Conservation (phyloP, 2,329 filamentous ascomycete genomes). For the Biscogniauxia sp. region DNA sequence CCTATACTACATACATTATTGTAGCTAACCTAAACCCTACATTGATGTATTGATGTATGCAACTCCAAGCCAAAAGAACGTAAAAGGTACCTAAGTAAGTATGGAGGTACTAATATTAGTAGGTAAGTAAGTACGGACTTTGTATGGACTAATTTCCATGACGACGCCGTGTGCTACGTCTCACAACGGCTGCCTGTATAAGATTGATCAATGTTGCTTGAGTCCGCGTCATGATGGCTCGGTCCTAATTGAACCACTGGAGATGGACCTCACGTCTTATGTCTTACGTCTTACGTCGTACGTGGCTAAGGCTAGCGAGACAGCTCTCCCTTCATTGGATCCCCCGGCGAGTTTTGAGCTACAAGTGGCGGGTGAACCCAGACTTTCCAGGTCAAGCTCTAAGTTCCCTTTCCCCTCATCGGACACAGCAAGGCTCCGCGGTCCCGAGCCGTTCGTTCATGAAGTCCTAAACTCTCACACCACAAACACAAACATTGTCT, state of each 20-base stretch:
- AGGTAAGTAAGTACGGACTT: no score
- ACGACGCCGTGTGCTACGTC: not conserved
- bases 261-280: no score
- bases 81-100: no score
- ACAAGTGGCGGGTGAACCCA: no score
- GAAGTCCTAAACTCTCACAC: no score
- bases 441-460: not conserved
- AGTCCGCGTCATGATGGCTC: conserved; percentile 20
- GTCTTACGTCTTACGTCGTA: conserved; percentile 13
- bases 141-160: not conserved
- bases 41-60: no score
- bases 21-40: no score
- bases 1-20: no score
- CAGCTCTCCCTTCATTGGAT: conserved; percentile 14
- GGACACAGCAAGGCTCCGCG: not conserved
- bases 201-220: conserved; percentile 16
- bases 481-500: not conserved
- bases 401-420: not conserved
- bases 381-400: no score
- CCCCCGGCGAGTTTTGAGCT: conserved; percentile 3
- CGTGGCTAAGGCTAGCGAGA: conserved; percentile 8
- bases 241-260: not conserved
- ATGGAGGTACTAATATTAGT: no score
- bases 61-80: no score
- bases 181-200: not conserved